Evolutionary conservation across 2,329 filamentous ascomycete species (phyloP).

Genomic region (Ploettnerulaceae sp.): DNA sequence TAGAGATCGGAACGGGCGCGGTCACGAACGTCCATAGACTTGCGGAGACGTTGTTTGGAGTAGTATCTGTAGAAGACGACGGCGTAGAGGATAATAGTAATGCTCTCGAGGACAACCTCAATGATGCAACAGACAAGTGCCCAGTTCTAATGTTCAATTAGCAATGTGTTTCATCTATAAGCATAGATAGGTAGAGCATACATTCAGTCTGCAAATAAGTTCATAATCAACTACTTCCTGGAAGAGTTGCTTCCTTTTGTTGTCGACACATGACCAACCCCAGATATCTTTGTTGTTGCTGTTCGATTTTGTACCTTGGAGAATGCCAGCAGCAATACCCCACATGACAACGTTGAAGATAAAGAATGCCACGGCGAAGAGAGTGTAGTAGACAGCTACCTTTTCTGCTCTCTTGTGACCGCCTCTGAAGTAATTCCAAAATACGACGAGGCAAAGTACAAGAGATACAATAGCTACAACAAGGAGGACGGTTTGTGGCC

Average conservation of each 20-base stretch:
- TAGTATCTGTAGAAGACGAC: slow-evolving; percentile 97
- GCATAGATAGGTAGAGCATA: slow-evolving; percentile 37
- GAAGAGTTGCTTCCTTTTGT: slow-evolving; percentile 74
- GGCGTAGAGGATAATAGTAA: slow-evolving; percentile 88
- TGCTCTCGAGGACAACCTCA: slow-evolving; percentile 86
- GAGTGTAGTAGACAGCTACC: slow-evolving; percentile 89
- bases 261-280: slow-evolving; percentile 96
- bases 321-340: slow-evolving; percentile 76
- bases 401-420: slow-evolving; percentile 89
- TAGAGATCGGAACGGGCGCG: slow-evolving; percentile 92
- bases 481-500: slow-evolving; percentile 86
- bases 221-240: slow-evolving; percentile 78
- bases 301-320: slow-evolving; percentile 72
- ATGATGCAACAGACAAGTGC: slow-evolving; percentile 94
- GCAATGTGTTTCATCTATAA: slow-evolving; percentile 1
- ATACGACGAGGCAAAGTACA: slow-evolving; percentile 70
- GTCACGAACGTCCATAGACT: slow-evolving; percentile 95
- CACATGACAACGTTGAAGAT: slow-evolving; percentile 90
- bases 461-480: slow-evolving; percentile 77
- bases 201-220: slow-evolving; percentile 84
- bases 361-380: slow-evolving; percentile 91
- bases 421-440: slow-evolving; percentile 81
- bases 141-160: slow-evolving; percentile 65
- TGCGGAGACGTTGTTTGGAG: slow-evolving; percentile 89
- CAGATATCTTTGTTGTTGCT: slow-evolving; percentile 83